Evolutionary conservation across 805 yeast genomes (phyloP).

Genomic region (Starmerella asiatica): DNA sequence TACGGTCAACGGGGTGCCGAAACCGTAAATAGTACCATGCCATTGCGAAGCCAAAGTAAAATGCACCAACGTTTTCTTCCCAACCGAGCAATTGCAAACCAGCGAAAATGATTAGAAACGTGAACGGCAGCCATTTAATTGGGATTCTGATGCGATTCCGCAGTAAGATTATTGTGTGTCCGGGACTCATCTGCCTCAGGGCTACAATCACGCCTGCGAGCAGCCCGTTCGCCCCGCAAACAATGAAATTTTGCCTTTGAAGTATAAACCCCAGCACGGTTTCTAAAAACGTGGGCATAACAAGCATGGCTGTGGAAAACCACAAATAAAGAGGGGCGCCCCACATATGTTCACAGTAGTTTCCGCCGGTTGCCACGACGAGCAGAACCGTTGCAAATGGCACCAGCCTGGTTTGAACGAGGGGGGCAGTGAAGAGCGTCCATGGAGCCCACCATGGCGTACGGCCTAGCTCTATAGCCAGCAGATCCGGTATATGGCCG

Average conservation of each 20-base stretch:
- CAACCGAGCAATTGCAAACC: slow-evolving; percentile 23
- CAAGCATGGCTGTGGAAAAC: slow-evolving; percentile 32
- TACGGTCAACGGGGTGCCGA: slow-evolving; percentile 42
- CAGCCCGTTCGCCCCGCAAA: slow-evolving; percentile 27
- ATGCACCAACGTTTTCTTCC: slow-evolving; percentile 20
- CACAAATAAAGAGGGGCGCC: slow-evolving; percentile 39
- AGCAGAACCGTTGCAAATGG: slow-evolving; percentile 30
- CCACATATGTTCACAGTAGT: slow-evolving; percentile 57
- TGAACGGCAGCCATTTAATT: slow-evolving; percentile 31
- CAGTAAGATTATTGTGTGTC: slow-evolving; percentile 41
- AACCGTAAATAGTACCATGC: slow-evolving; percentile 73
- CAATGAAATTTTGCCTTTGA: not conserved
- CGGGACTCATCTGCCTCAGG: slow-evolving; percentile 51
- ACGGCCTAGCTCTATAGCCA: slow-evolving; percentile 14
- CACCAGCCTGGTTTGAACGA: slow-evolving; percentile 35
- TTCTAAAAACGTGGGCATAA: slow-evolving; percentile 26
- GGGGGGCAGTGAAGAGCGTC: slow-evolving; percentile 37
- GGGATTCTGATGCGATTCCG: slow-evolving; percentile 35
- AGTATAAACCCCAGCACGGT: slow-evolving; percentile 9
- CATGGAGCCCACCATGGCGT: slow-evolving; percentile 27
- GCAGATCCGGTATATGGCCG: slow-evolving; percentile 2
- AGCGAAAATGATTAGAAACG: slow-evolving; percentile 25
- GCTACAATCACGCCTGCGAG: slow-evolving; percentile 48
- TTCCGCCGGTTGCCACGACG: slow-evolving; percentile 40
- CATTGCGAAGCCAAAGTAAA: slow-evolving; percentile 39